Percentiles rank a stretch among this genome's conserved stretches.
These are phyloP conservation scores for Capillidium rhysosporum DNA, from an alignment of 371 early-diverging fungal genomes.

Conservation along the genomic window DNA sequence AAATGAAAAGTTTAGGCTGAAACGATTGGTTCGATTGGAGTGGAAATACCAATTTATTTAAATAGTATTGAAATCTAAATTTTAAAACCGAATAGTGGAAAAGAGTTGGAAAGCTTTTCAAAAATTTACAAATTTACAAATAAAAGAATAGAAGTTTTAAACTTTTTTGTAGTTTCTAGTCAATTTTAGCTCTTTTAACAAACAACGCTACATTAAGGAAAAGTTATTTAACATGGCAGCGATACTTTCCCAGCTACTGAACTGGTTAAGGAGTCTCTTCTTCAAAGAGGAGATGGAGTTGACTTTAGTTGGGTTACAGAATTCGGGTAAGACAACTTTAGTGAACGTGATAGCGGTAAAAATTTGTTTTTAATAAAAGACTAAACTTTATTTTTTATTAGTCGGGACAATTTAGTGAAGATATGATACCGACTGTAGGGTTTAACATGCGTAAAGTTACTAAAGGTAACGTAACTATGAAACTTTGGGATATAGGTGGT, in stretches of 20 bases:
- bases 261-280: constrained; percentile 86
- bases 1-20: too few relatives aligned
- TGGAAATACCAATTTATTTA: too few relatives aligned
- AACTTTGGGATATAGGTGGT: constrained; percentile 97
- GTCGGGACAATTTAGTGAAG: constrained; percentile 89
- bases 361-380: constrained; percentile 11
- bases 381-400: constrained; percentile 12
- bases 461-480: constrained; percentile 89
- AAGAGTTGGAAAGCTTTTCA: too few relatives aligned
- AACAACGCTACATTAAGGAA: too few relatives aligned
- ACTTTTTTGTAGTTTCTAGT: too few relatives aligned
- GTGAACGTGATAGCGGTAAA: constrained; percentile 93
- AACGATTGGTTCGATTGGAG: too few relatives aligned
- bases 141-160: too few relatives aligned
- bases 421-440: constrained; percentile 94
- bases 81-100: too few relatives aligned
- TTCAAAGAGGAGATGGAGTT: constrained; percentile 97
- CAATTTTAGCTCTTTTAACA: too few relatives aligned
- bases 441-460: constrained; percentile 96
- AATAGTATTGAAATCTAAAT: too few relatives aligned
- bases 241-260: constrained; percentile 46
- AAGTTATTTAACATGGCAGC: constrained; percentile 45
- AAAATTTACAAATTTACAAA: too few relatives aligned
- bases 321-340: constrained; percentile 94
- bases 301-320: constrained; percentile 92